Percentiles rank a stretch among this genome's conserved stretches.
Conservation (phyloP, 257 asterid species). For the Ophiorrhiza pumila region DNA sequence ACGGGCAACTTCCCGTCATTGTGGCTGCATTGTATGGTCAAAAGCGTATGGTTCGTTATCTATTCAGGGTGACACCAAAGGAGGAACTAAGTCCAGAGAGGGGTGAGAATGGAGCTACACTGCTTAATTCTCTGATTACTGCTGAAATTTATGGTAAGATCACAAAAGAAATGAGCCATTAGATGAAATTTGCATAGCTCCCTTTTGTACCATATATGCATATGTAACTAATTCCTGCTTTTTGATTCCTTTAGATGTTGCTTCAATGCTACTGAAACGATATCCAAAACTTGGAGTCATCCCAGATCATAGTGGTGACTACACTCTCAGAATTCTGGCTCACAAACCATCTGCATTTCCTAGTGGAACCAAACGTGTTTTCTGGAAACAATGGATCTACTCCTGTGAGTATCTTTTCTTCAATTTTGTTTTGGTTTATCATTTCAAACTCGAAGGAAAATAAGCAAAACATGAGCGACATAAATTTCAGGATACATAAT, state of each 20-base stretch:
- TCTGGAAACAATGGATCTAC: conserved; percentile 38
- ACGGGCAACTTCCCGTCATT: conserved; percentile 50
- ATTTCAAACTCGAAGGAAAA: neutral
- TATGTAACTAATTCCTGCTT: neutral
- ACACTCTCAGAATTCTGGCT: conserved; percentile 36
- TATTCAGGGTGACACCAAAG: conserved; percentile 30
- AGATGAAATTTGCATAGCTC: neutral
- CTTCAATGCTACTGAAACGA: conserved; percentile 26
- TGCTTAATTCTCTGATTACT: conserved; percentile 41
- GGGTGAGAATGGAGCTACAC: conserved; percentile 30
- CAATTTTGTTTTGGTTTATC: neutral
- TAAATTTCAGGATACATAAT: neutral
- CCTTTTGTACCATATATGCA: neutral
- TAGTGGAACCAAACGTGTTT: conserved; percentile 25
- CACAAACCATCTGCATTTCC: conserved; percentile 46
- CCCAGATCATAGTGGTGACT: conserved; percentile 27
- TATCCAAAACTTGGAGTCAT: conserved; percentile 34
- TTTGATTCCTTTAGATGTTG: conserved; percentile 27
- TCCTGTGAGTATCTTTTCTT: conserved; percentile 24
- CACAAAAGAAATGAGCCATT: too few species aligned
- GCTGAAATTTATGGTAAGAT: conserved; percentile 40
- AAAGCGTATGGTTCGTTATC: conserved; percentile 30
- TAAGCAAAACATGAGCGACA: neutral
- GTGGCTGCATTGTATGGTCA: conserved; percentile 42
- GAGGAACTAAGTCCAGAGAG: conserved; percentile 25